Evolutionary conservation across 345 rosid species (phyloP), one percentile per base, ranked within the genome.

Genomic region (Citrus sp.): DNA sequence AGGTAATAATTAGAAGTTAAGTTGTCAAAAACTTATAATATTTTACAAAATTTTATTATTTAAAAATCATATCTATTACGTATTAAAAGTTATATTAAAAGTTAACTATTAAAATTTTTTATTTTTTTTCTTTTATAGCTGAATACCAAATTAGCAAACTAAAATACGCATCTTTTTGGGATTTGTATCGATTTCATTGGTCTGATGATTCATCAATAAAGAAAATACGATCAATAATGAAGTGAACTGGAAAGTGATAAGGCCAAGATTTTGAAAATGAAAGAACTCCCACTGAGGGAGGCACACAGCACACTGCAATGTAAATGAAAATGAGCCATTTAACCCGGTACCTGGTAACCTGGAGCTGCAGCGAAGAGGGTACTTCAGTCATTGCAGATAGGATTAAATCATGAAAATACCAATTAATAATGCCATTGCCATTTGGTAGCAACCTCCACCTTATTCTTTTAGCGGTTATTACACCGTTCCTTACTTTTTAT

Each of bases 381-480:
- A 73, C 18, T 14, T 4, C 1, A 6, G 67, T 73, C 9, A 59
- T 73, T 73, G 21, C 34, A 24, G 13, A 3, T 3, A 13, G 5
- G 16, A 46, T 46, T 46, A 60, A 9, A 25, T 3, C 37, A 28
- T 2, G 19, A 7, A 21, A 34, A 30, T 55, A 34, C 12, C 30
- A 60, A 37, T 60, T 24, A 37, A 60, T 8, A 38, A 14, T 37
- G 77, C 34, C 6, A 18, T 16, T 22, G 28, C 42, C 0, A 4
- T 22, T 13, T 22, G n/a, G 54, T 25, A 16, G 22, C 25, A 60
- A 66, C 59, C 70, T 37, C 1, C 12, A 65, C 81, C 79, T 60
- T 14, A 77, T 74, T 56, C 70, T 65, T 28, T 40, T 6, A 19
- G 77, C 75, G 62, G 77, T 66, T 65, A 42, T 73, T 42, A 38